Percentiles rank a stretch among this genome's conserved stretches.
phyloP scores from a whole-genome alignment of 495 filamentous ascomycete species.

The Stereocaulon alpinum region DNA sequence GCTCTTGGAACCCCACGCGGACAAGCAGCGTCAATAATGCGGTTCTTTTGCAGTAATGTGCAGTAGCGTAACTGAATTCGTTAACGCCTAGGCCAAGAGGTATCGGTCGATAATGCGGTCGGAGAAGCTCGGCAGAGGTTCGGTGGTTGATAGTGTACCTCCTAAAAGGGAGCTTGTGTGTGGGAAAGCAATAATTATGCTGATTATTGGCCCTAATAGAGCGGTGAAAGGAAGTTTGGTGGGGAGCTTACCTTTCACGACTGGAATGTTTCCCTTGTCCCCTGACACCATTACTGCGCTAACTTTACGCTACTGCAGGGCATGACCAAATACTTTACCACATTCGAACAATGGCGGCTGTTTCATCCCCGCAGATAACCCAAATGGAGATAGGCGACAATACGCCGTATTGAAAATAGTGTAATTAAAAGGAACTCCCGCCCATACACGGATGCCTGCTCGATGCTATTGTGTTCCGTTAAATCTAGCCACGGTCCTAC shows the following conservation, averaged over 20 bases:
- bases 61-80: conserved; percentile 17
- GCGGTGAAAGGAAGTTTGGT: not conserved
- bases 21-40: conserved; percentile 18
- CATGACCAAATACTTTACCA: conserved; percentile 11
- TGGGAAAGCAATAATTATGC: not conserved
- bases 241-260: not conserved
- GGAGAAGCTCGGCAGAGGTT: not conserved
- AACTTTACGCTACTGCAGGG: conserved; percentile 11
- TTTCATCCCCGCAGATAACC: conserved; percentile 5
- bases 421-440: not conserved
- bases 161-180: too few relatives aligned
- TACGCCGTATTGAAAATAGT: conserved; percentile 2
- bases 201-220: not conserved
- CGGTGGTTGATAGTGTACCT: not conserved
- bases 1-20: conserved; percentile 1
- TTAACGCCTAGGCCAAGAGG: not conserved
- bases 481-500: not conserved
- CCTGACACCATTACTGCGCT: conserved; percentile 2
- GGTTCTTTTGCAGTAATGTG: conserved; percentile 15
- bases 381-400: not conserved
- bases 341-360: not conserved
- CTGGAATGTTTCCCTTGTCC: conserved; percentile 14
- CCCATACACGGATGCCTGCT: not conserved
- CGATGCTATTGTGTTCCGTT: not conserved
- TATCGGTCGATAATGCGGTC: not conserved